phyloP scores from a whole-genome alignment of 2,329 filamentous ascomycete species.

The Gliomastix tumulicola region DNA sequence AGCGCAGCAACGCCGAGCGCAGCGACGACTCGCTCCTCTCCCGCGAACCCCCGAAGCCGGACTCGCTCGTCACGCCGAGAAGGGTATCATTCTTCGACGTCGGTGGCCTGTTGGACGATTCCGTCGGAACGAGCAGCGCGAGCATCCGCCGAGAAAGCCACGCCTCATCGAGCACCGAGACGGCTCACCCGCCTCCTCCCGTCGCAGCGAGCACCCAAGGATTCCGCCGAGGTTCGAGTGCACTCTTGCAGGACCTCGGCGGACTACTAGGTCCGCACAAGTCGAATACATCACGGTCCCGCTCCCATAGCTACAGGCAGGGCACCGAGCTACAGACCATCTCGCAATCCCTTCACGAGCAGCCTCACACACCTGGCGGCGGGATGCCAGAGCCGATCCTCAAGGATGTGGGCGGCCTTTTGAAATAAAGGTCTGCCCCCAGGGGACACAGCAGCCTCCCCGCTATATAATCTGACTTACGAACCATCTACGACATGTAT shows the following conservation, averaged over 20 bases:
- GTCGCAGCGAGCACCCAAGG: conserved; percentile 36
- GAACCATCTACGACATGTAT: conserved; percentile 8
- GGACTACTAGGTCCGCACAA: conserved; percentile 40
- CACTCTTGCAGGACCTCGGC: conserved; percentile 52
- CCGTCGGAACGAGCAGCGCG: conserved; percentile 17
- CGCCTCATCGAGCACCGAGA: conserved; percentile 29
- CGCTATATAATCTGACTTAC: too few species aligned
- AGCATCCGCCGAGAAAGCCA: conserved; percentile 31
- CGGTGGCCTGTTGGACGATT: conserved; percentile 62
- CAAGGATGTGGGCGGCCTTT: conserved; percentile 30
- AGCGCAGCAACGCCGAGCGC: conserved; percentile 25
- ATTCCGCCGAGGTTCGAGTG: conserved; percentile 46
- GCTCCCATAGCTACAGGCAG: conserved; percentile 19
- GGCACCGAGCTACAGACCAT: conserved; percentile 40
- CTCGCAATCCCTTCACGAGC: conserved; percentile 29
- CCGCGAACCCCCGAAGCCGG: conserved; percentile 22
- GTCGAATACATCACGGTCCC: conserved; percentile 13
- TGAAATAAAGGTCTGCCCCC: conserved; percentile 18
- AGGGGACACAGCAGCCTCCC: too few species aligned
- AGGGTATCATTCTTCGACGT: conserved; percentile 79
- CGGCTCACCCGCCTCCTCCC: conserved; percentile 32
- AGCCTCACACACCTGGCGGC: conserved; percentile 12
- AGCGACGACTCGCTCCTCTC: conserved; percentile 38
- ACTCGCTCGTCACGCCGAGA: conserved; percentile 11
- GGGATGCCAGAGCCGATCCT: conserved; percentile 23